Conservation (phyloP, 1,284 basidiomycete species). For the Neonothopanus nambi region DNA sequence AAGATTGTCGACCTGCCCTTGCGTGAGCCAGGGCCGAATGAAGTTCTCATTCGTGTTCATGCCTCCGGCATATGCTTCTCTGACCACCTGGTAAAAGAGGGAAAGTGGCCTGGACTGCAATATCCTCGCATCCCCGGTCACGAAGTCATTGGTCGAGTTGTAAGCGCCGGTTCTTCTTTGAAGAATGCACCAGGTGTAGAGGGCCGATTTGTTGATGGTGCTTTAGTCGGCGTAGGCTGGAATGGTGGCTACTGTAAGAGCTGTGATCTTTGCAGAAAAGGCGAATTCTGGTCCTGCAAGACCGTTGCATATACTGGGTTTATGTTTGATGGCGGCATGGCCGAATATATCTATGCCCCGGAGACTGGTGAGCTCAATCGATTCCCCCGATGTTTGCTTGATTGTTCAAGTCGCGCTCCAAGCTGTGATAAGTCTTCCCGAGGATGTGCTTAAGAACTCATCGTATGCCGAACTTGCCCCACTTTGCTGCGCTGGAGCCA, state of each 20-base stretch:
- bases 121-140: conserved; percentile 24
- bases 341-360: conserved; percentile 19
- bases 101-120: conserved; percentile 20
- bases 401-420: conserved; percentile 10
- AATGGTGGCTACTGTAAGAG: conserved; percentile 22
- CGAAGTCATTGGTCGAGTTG: conserved; percentile 23
- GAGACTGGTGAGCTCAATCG: conserved; percentile 6
- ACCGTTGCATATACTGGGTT: conserved; percentile 19
- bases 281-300: conserved; percentile 21
- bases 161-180: conserved; percentile 15
- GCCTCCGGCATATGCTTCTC: conserved; percentile 26
- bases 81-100: conserved; percentile 26
- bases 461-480: conserved; percentile 23
- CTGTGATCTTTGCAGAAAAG: conserved; percentile 20
- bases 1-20: conserved; percentile 18
- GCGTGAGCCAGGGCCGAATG: conserved; percentile 17
- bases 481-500: conserved; percentile 22
- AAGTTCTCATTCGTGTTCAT: conserved; percentile 25
- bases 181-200: conserved; percentile 1
- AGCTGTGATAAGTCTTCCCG: conserved; percentile 22
- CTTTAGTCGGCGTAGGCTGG: conserved; percentile 23
- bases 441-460: conserved; percentile 18
- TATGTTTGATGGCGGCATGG: conserved; percentile 24
- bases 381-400: too few species aligned
- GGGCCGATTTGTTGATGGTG: conserved; percentile 17